phyloP scores from a whole-genome alignment of 2,329 filamentous ascomycete genomes.

The Clonostachys rosea region DNA sequence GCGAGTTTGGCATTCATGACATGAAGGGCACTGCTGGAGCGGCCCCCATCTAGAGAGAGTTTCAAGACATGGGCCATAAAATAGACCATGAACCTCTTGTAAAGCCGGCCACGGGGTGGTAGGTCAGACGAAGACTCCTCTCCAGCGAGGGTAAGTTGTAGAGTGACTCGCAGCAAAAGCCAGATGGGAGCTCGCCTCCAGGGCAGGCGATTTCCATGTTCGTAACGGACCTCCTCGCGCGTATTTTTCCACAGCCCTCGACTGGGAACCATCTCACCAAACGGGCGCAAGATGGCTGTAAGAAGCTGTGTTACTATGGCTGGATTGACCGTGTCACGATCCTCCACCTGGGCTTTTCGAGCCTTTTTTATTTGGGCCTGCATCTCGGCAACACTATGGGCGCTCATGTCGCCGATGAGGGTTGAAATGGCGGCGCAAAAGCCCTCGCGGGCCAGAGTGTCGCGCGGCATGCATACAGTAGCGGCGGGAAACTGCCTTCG shows the following conservation, averaged over 20 bases:
- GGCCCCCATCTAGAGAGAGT: too few relatives aligned
- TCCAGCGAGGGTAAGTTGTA: conserved; percentile 26
- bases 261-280: conserved; percentile 9
- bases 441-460: background rate
- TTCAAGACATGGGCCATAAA: conserved; percentile 30
- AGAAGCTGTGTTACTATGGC: conserved; percentile 43
- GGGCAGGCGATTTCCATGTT: background rate
- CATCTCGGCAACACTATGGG: conserved; percentile 10
- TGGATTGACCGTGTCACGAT: conserved; percentile 41
- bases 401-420: conserved; percentile 18
- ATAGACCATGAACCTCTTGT: conserved; percentile 47
- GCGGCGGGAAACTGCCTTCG: conserved; percentile 16
- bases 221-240: conserved; percentile 47
- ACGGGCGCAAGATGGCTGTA: conserved; percentile 25
- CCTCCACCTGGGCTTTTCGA: conserved; percentile 23
- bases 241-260: conserved; percentile 40
- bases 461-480: background rate
- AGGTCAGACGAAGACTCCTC: background rate
- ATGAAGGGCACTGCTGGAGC: conserved; percentile 6
- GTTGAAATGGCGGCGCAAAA: conserved; percentile 9
- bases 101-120: conserved; percentile 17
- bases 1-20: conserved; percentile 37
- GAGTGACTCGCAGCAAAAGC: conserved; percentile 43
- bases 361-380: conserved; percentile 27
- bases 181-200: conserved; percentile 43